Evolutionary conservation across 495 filamentous ascomycete genomes (phyloP), one percentile per base, ranked within the genome.

Genomic region (Hypoxylon perforatum): DNA sequence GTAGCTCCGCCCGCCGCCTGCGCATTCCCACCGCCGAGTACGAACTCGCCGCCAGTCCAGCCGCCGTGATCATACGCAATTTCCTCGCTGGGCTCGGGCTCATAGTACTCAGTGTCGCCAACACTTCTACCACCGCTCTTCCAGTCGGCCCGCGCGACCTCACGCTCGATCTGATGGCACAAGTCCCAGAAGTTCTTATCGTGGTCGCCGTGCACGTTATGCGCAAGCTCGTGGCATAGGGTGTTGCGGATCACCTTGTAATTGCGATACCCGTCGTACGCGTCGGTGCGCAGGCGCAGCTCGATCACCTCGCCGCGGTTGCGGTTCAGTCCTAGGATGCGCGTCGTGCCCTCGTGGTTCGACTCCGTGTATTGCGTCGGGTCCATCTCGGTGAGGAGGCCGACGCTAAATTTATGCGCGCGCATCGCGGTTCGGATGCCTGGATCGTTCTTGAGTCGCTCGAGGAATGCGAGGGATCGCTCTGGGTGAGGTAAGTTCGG

Each of bases 381-480:
- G 68, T 98, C 89, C 94, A 99, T 98, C 77, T 99, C 95, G 4
- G 93, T 96, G 2, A 99, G 82, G 15, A 97, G 75, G 0, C 88
- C 88, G n/a, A 99, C 95, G 46, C 84, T 86, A 81, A 95, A 97
- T 44, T 87, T 85, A 80, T 97, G 93, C 57, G 86, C 86, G 9
- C 83, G 77, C 95, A 99, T 99, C 14, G 88, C 84, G 21, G 87
- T 78, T 58, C 86, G 86, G 78, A 99, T 95, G 38, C 95, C 95
- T 0, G 92, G 87, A 81, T 99, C 95, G 57, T 86, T 82, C 64
- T 86, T 85, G 5, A 99, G 84, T 0, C 91, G 87, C 67, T 90
- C 80, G 28, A 99, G 88, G 76, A 93, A 95, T n/a, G 80, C 71
- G 1, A 87, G 83, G 10, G 86, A 88, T 51, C 85, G 85, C 8